Conservation (phyloP, 1,284 basidiomycete genomes). For the Cutaneotrichosporon curvatum region DNA sequence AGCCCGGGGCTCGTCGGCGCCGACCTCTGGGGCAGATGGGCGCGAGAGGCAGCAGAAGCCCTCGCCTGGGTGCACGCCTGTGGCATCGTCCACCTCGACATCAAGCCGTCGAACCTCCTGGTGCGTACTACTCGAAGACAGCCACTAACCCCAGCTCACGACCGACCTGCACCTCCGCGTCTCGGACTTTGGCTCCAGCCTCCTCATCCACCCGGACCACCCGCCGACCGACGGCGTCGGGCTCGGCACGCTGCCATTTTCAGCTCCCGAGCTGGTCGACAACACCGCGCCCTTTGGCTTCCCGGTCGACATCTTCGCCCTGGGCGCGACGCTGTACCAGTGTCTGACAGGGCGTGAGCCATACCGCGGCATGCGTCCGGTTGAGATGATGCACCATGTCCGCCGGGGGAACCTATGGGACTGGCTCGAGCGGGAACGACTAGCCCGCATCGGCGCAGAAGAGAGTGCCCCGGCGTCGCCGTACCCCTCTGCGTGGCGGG, state of each 20-base stretch:
- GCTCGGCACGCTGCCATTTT: constrained; percentile 50
- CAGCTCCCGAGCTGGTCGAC: constrained; percentile 49
- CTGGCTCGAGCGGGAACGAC: constrained; percentile 45
- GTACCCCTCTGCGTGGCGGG: constrained; percentile 35
- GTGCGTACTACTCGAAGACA: constrained; percentile 20
- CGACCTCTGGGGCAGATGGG: constrained; percentile 44
- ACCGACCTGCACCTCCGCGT: constrained; percentile 43
- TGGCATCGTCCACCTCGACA: constrained; percentile 48
- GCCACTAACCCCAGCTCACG: constrained; percentile 33
- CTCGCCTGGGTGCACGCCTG: constrained; percentile 47
- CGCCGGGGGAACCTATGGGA: constrained; percentile 48
- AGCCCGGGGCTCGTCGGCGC: constrained; percentile 39
- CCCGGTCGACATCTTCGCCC: constrained; percentile 49
- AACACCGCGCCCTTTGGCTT: constrained; percentile 45
- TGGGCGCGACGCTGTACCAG: constrained; percentile 49
- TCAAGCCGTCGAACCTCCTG: constrained; percentile 46
- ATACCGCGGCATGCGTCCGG: constrained; percentile 42
- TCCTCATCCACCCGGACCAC: constrained; percentile 44
- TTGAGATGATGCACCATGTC: constrained; percentile 49
- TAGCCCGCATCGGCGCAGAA: constrained; percentile 23
- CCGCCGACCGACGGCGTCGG: constrained; percentile 47
- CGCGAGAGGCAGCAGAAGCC: constrained; percentile 41
- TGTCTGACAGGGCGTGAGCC: constrained; percentile 49
- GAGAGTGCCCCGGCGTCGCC: constrained; percentile 22
- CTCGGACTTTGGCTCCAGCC: constrained; percentile 49